Evolutionary conservation across 2,329 filamentous ascomycete genomes (phyloP).

Genomic region (Alternaria triticimaculans): DNA sequence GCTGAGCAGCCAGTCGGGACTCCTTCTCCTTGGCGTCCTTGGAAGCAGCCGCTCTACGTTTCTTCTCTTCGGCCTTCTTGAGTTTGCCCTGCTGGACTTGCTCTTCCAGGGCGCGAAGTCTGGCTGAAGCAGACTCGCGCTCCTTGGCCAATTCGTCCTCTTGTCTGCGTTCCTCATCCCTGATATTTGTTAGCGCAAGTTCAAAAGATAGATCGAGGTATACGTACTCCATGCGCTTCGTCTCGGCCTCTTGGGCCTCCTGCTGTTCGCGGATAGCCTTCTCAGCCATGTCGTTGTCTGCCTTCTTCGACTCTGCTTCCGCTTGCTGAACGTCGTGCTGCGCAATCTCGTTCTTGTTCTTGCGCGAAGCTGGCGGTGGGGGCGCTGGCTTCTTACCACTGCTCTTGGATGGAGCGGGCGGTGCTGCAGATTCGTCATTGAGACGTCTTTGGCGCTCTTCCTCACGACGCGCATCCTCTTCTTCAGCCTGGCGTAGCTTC

Average conservation of each 20-base stretch:
- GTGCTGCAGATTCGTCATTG: constrained; percentile 74
- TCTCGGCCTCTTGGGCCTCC: constrained; percentile 75
- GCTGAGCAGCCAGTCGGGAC: constrained; percentile 78
- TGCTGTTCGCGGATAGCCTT: constrained; percentile 71
- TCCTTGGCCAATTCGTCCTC: constrained; percentile 83
- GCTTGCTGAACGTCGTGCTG: constrained; percentile 64
- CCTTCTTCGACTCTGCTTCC: constrained; percentile 64
- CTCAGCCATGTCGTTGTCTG: constrained; percentile 62
- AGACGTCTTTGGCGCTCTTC: constrained; percentile 83
- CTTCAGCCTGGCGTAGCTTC: constrained; percentile 86
- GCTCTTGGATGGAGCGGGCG: constrained; percentile 59
- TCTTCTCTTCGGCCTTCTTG: constrained; percentile 96
- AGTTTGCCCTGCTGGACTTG: constrained; percentile 92
- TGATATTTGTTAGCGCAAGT: constrained; percentile 51
- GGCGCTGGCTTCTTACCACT: constrained; percentile 65
- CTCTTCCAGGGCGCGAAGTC: constrained; percentile 88
- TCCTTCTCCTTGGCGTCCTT: constrained; percentile 90
- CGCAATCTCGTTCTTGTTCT: constrained; percentile 64
- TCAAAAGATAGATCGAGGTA: background rate
- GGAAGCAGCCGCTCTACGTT: constrained; percentile 84
- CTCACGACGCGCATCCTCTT: constrained; percentile 89
- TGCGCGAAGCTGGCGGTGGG: constrained; percentile 75
- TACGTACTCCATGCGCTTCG: constrained; percentile 82
- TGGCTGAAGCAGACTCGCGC: constrained; percentile 79
- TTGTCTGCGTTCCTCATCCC: constrained; percentile 74